Conservation (phyloP, 1,284 basidiomycete genomes). For the Cystobasidium slooffiae region DNA sequence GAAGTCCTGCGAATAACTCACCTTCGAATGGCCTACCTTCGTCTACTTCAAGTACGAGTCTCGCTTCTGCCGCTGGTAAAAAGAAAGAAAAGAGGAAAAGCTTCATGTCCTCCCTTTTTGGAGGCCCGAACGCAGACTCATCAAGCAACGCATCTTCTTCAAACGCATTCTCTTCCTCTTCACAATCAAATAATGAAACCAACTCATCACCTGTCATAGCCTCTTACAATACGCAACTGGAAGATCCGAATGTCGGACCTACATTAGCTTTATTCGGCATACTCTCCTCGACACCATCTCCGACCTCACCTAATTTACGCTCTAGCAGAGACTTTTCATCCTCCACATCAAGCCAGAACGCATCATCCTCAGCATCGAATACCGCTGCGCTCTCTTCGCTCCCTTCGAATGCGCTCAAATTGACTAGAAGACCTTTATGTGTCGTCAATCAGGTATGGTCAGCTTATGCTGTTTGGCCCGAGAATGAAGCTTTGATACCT, state of each 20-base stretch:
- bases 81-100: slow-evolving; percentile 48
- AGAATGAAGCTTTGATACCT: slow-evolving; percentile 86
- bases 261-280: slow-evolving; percentile 41
- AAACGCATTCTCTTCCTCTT: neutral
- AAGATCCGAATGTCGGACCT: slow-evolving; percentile 28
- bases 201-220: slow-evolving; percentile 23
- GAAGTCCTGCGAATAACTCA: neutral
- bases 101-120: slow-evolving; percentile 45
- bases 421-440: slow-evolving; percentile 31
- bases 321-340: slow-evolving; percentile 7
- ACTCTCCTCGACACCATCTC: slow-evolving; percentile 8
- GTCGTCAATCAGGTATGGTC: slow-evolving; percentile 45
- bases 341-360: neutral
- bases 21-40: neutral
- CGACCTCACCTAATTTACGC: slow-evolving; percentile 3
- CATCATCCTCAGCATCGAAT: neutral
- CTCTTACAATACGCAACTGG: slow-evolving; percentile 32
- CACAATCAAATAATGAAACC: neutral
- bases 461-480: slow-evolving; percentile 88
- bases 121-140: slow-evolving; percentile 45
- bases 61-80: slow-evolving; percentile 29
- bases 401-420: slow-evolving; percentile 16
- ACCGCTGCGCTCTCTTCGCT: slow-evolving; percentile 5
- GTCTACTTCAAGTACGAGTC: slow-evolving; percentile 15
- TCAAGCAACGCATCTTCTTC: slow-evolving; percentile 41